These are phyloP conservation scores for Ogataea chonburiensis DNA, from an alignment of 805 yeast genomes.

Conservation along the genomic window DNA sequence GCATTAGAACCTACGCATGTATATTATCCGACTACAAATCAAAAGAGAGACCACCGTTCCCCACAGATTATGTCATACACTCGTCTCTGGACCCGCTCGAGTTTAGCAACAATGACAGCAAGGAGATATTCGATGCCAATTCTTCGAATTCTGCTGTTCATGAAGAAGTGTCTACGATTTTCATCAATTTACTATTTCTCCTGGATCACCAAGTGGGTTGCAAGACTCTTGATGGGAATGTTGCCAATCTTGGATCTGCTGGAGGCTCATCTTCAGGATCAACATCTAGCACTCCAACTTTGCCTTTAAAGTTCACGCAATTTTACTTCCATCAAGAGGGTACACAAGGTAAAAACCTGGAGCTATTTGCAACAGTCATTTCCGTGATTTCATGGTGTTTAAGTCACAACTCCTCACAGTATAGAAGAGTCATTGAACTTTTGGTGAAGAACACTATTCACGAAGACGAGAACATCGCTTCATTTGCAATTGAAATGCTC, in stretches of 20 bases:
- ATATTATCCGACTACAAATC: conserved; percentile 61
- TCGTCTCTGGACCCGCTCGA: conserved; percentile 36
- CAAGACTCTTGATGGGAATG: conserved; percentile 23
- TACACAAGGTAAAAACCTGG: conserved; percentile 40
- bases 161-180: conserved; percentile 64
- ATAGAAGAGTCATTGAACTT: conserved; percentile 68
- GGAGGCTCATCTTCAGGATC: conserved; percentile 21
- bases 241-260: conserved; percentile 16
- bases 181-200: conserved; percentile 53
- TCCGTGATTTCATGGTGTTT: conserved; percentile 75
- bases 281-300: conserved; percentile 24
- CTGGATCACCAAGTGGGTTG: conserved; percentile 62
- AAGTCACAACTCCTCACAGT: conserved; percentile 46
- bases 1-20: conserved; percentile 68
- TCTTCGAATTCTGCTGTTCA: conserved; percentile 54
- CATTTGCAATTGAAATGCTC: conserved; percentile 62
- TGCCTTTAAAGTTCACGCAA: conserved; percentile 40
- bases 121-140: conserved; percentile 43
- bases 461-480: conserved; percentile 56
- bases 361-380: conserved; percentile 66
- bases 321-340: conserved; percentile 39
- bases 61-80: conserved; percentile 49
- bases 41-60: conserved; percentile 69
- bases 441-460: conserved; percentile 77
- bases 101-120: conserved; percentile 32